Evolutionary conservation across 352 stramenopile genomes (phyloP).

Genomic region (Pythium insidiosum): DNA sequence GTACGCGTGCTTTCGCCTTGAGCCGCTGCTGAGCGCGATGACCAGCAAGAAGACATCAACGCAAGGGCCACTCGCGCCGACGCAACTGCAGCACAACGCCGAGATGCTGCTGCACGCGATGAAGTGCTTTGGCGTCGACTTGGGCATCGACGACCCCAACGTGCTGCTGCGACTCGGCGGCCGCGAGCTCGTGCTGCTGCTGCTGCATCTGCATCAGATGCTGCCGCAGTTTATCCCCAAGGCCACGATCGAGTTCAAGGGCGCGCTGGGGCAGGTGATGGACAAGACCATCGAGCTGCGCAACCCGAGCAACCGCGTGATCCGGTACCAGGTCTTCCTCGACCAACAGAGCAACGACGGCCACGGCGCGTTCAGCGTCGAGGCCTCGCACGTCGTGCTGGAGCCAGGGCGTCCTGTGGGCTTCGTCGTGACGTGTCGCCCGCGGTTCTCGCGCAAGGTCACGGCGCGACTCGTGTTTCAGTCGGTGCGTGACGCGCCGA

Average conservation of each 20-base stretch:
- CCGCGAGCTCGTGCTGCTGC: slow-evolving; percentile 73
- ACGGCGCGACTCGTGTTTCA: slow-evolving; percentile 88
- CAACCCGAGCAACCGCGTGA: slow-evolving; percentile 77
- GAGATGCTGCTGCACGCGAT: slow-evolving; percentile 52
- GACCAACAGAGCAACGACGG: slow-evolving; percentile 20
- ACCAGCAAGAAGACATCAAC: slow-evolving; percentile 1
- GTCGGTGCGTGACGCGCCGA: slow-evolving; percentile 33
- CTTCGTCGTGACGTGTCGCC: slow-evolving; percentile 79
- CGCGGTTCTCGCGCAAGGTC: slow-evolving; percentile 80
- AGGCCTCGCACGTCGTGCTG: slow-evolving; percentile 54
- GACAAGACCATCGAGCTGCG: slow-evolving; percentile 92
- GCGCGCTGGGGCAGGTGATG: slow-evolving; percentile 75
- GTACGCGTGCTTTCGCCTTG: slow-evolving; percentile 61
- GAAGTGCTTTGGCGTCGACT: slow-evolving; percentile 62
- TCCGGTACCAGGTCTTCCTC: slow-evolving; percentile 88
- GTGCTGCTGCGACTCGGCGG: slow-evolving; percentile 53
- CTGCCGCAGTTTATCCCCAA: slow-evolving; percentile 91
- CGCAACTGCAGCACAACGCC: slow-evolving; percentile 53
- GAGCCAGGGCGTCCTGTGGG: slow-evolving; percentile 63
- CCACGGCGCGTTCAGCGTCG: slow-evolving; percentile 64
- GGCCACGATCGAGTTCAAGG: slow-evolving; percentile 90
- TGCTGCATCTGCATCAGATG: slow-evolving; percentile 88
- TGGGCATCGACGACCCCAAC: slow-evolving; percentile 45
- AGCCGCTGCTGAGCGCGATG: no score
- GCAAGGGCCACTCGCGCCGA: slow-evolving; percentile 1